These are phyloP conservation scores for Schizophyllum commune DNA, from an alignment of 1,284 basidiomycete species.

Conservation along the genomic window DNA sequence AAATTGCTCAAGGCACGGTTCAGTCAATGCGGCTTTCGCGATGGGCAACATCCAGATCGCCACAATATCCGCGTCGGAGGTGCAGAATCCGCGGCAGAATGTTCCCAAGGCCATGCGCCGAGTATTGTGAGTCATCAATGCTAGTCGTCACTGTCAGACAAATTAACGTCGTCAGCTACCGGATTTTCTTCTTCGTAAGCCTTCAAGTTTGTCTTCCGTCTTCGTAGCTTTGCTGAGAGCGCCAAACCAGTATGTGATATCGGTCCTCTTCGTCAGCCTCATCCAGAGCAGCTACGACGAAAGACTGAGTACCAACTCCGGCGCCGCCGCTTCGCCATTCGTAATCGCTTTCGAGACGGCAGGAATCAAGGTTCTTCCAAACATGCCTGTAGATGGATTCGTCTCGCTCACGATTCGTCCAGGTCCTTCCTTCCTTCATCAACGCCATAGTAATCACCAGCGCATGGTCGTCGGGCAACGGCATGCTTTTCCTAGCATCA, in stretches of 20 bases:
- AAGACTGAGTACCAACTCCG: constrained; percentile 18
- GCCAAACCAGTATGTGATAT: neutral
- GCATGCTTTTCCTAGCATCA: constrained; percentile 45
- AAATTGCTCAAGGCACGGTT: neutral
- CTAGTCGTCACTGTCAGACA: no score
- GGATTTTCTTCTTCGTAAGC: constrained; percentile 52
- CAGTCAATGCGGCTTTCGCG: neutral
- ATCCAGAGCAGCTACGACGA: constrained; percentile 35
- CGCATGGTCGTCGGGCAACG: constrained; percentile 51
- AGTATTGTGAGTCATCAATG: constrained; percentile 23
- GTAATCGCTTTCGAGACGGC: constrained; percentile 21
- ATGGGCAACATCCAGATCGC: constrained; percentile 9
- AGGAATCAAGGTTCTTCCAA: neutral
- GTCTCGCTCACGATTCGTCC: no score
- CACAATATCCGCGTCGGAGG: constrained; percentile 39
- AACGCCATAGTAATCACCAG: constrained; percentile 56
- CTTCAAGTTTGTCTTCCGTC: constrained; percentile 35
- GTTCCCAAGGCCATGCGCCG: constrained; percentile 34
- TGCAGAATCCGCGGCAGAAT: constrained; percentile 21
- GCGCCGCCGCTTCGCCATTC: constrained; percentile 49
- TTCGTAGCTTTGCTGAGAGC: neutral
- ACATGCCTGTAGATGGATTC: neutral
- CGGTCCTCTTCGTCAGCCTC: constrained; percentile 22
- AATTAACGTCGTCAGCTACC: constrained; percentile 18
- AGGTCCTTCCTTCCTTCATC: constrained; percentile 24